Base-by-base conservation (phyloP, 2,329 filamentous ascomycete genomes). In the Fusarium sp. region DNA sequence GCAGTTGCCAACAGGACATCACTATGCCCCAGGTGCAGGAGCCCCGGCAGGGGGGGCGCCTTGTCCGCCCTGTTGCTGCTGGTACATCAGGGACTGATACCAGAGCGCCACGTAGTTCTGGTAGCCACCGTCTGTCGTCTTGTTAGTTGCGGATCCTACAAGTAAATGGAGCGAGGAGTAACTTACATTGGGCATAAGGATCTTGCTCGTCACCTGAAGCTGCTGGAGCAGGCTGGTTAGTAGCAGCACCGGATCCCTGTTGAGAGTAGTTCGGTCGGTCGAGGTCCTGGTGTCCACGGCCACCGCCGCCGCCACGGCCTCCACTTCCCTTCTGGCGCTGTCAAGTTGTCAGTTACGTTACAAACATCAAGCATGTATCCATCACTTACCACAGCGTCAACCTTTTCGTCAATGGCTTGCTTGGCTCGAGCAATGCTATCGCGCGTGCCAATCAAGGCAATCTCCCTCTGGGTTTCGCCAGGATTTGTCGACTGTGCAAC, bases 341-440 rank as follows among this genome's bases (percentile, higher is more conserved):
- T 63, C 14, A 3, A 34, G 8, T 39, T 45, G 72, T 87, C 74
- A 87, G 73, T 10, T 39, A 34, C 16, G 23, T 59, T 25, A n/a
- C 65, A 18, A 23, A 13, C 30, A 6, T 9, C 18, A 14, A 25
- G 5, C 52, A 16, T 9, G 23, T 45, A 13, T 13, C 10, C 34
- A 58, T 25, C 16, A 89, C 92, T 85, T 90, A 95, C 92, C 82
- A 96, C 94, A 80, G 94, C 93, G 72, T 97, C 94, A 58, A 98
- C 94, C 84, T 98, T 98, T 77, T 97, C 95, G 82, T 95, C 94
- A 72, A 98, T 97, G 50, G 94, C 93, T 77, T 88, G 88, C 85
- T 97, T 97, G 39, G 95, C 95, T 74, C 91, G 90, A 62, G 91
- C 90, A 80, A 98, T 97, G 64, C 94, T 91, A 77, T 94, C 92